Base-by-base conservation (phyloP, 306 rosid species). In the Lathyrus oleraceus region DNA sequence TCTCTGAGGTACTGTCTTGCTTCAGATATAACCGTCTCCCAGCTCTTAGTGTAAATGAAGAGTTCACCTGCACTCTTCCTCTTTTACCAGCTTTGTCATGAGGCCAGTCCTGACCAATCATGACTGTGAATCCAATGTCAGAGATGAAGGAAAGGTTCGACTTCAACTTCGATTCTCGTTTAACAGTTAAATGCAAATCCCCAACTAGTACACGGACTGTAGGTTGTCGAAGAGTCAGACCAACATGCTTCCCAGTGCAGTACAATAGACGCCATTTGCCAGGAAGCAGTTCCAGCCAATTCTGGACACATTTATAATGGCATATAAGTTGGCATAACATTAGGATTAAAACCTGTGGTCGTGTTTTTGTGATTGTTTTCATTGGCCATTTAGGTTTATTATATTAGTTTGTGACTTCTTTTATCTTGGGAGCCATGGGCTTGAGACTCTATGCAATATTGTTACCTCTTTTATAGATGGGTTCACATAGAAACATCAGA, bases 251-350 rank as follows among this genome's bases (percentile, higher is more conserved):
- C 77, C 98, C 98, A 0, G 98, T 93, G 74, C 90, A 87, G 79
- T 90, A 93, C 69, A 93, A 73, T 11, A 93, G 81, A 67, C 98
- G 94, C 98, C 98, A 93, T 84, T 88, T 93, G 72, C 98, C 98
- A 16, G 92, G 98, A 56, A 93, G 83, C 65, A 87, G 69, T 73
- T 93, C 97, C 85, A 83, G 83, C 97, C 96, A 93, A 78, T 82
- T 86, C 98, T 93, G 81, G 65, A 63, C 17, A 52, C 70, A 82
- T 64, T 47, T 21, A 38, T 44, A 62, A 25, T 45, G 40, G 36
- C 62, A 25, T 35, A 48, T 59, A 39, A 47, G 62, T 52, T 21
- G 19, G 49, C 30, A 42, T 30, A 30, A 39, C 14, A 17, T 61
- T 51, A 60, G 60, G 47, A 61, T 10, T 28, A 8, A 48, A 11